Percentiles rank a stretch among this genome's conserved stretches.
phyloP scores from a whole-genome alignment of 331 rosid species.

The Cydonia oblonga region DNA sequence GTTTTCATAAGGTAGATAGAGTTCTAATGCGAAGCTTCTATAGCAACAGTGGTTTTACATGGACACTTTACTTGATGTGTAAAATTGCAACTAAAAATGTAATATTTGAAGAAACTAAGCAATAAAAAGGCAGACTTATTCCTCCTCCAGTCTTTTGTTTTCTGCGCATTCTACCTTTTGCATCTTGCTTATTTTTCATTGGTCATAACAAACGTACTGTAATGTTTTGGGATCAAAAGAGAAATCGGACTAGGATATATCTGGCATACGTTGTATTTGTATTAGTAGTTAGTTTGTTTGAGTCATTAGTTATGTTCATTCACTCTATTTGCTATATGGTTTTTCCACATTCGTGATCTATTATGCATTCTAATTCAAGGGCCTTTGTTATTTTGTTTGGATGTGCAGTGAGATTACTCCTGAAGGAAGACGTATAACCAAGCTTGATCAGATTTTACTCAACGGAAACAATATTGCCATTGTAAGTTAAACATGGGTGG shows the following conservation, averaged over 20 bases:
- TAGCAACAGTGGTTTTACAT: too few relatives aligned
- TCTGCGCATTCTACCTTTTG: too few relatives aligned
- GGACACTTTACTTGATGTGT: neutral
- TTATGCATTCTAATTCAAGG: neutral
- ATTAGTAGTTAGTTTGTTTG: neutral
- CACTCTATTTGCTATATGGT: neutral
- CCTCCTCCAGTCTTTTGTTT: neutral
- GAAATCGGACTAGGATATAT: neutral
- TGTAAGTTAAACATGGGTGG: slow-evolving; percentile 39
- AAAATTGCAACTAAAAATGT: neutral
- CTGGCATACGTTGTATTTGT: too few relatives aligned
- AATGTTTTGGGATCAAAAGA: neutral
- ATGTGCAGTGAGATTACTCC: slow-evolving; percentile 67
- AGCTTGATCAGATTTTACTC: slow-evolving; percentile 90
- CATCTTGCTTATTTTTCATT: too few relatives aligned
- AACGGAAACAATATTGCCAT: slow-evolving; percentile 98
- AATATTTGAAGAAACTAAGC: neutral
- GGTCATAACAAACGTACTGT: neutral
- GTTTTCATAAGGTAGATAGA: neutral
- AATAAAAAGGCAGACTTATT: neutral
- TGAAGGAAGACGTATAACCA: slow-evolving; percentile 94
- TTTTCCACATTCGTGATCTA: too few relatives aligned
- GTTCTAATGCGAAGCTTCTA: neutral
- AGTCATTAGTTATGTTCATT: neutral
- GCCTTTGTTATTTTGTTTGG: neutral